A percentile compares a stretch with the other conserved stretches of the same genome.
Conservation (phyloP, 2,329 filamentous ascomycete species). For the Neonectria sp. region DNA sequence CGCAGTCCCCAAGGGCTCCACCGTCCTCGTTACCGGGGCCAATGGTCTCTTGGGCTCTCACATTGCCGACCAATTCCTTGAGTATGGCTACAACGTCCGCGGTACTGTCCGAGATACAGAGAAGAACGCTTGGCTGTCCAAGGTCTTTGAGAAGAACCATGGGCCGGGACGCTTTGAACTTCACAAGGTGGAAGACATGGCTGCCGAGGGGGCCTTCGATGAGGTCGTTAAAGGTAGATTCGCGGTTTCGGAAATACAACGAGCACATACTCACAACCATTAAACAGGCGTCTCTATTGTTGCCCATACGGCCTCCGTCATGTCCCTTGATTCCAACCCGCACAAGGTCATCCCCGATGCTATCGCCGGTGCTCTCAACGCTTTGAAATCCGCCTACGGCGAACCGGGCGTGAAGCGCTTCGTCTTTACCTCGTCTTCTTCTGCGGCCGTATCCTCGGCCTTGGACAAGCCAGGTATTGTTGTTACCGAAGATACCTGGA, state of each 20-base stretch:
- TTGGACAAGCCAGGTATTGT: background rate
- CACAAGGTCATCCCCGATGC: constrained; percentile 56
- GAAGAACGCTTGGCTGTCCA: constrained; percentile 52
- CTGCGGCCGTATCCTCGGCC: constrained; percentile 9
- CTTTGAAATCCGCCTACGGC: constrained; percentile 54
- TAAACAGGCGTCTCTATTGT: constrained; percentile 49
- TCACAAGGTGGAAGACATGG: constrained; percentile 53
- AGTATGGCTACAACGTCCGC: constrained; percentile 59
- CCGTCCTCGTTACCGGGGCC: constrained; percentile 58
- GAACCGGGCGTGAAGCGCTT: constrained; percentile 56
- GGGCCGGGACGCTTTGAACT: constrained; percentile 54
- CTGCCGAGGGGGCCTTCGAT: constrained; percentile 41
- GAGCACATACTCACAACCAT: background rate
- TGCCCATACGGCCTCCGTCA: constrained; percentile 56
- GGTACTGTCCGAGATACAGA: constrained; percentile 57
- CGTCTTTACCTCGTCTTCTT: constrained; percentile 47
- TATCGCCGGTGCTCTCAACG: constrained; percentile 46
- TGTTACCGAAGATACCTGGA: constrained; percentile 49
- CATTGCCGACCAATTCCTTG: constrained; percentile 56
- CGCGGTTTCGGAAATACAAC: too few species aligned
- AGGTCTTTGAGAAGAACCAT: constrained; percentile 51
- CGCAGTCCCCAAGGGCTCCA: constrained; percentile 47
- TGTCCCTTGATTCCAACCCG: constrained; percentile 54
- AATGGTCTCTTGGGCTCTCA: constrained; percentile 60
- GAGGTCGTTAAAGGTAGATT: constrained; percentile 47